A percentile compares a stretch with the other conserved stretches of the same genome.
Evolutionary conservation across 495 filamentous ascomycete species (phyloP).

Genomic region (Trypethelium eluteriae): DNA sequence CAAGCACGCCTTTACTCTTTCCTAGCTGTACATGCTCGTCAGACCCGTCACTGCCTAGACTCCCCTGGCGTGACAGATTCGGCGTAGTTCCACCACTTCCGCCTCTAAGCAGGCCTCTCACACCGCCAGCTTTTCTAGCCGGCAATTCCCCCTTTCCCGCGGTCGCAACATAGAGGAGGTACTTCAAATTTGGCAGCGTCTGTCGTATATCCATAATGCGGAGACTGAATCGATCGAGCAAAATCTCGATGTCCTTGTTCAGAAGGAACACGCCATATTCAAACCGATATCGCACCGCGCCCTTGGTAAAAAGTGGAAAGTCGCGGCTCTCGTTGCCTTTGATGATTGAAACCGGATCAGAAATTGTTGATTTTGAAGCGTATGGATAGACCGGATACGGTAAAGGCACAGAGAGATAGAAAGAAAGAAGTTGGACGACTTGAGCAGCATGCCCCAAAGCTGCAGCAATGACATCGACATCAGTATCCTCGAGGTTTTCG

Average conservation of each 20-base stretch:
- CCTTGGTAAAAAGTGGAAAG: constrained; percentile 67
- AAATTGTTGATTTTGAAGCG: constrained; percentile 66
- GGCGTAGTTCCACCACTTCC: constrained; percentile 2
- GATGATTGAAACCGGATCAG: constrained; percentile 63
- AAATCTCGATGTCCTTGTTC: constrained; percentile 84
- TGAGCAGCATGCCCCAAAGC: constrained; percentile 78
- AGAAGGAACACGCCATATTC: constrained; percentile 92
- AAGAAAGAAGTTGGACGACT: constrained; percentile 65
- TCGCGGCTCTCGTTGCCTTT: constrained; percentile 20
- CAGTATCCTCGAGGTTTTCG: constrained; percentile 50
- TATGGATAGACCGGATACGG: constrained; percentile 71
- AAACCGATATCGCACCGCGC: constrained; percentile 72
- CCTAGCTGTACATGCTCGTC: not conserved
- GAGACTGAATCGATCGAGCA: constrained; percentile 60
- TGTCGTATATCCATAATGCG: constrained; percentile 79
- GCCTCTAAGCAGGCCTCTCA: constrained; percentile 55
- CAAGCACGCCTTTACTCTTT: not conserved
- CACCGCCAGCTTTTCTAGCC: constrained; percentile 66
- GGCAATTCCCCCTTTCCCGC: constrained; percentile 71
- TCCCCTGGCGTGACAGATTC: not conserved
- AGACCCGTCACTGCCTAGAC: not conserved
- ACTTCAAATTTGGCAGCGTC: constrained; percentile 87
- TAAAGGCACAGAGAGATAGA: constrained; percentile 69
- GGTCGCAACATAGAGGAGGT: constrained; percentile 77
- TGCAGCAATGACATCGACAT: constrained; percentile 65